These are phyloP conservation scores for Cercospora brassicicola DNA, from an alignment of 2,329 filamentous ascomycete species.

Conservation along the genomic window DNA sequence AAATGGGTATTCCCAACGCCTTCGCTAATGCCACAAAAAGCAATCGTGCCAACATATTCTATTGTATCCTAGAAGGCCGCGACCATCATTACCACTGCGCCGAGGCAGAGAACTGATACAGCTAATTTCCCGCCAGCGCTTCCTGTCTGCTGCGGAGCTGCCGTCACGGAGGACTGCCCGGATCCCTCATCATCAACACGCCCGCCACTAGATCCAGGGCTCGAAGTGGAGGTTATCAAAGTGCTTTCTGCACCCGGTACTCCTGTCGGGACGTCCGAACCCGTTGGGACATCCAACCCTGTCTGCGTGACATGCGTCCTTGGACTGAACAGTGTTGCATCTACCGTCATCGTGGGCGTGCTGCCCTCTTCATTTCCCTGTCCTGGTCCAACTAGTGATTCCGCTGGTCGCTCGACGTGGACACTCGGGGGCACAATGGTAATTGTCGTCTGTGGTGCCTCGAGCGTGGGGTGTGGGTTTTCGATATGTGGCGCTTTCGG, in stretches of 20 bases:
- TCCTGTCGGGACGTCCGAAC: background rate
- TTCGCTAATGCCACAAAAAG: background rate
- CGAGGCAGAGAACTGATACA: background rate
- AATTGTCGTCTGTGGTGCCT: background rate
- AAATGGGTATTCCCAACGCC: background rate
- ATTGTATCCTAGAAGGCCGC: background rate
- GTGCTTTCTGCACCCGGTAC: background rate
- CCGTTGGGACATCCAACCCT: background rate
- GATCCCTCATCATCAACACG: background rate
- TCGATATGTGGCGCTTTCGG: background rate
- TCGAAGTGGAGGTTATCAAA: background rate
- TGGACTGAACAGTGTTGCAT: constrained; percentile 1
- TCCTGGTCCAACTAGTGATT: background rate
- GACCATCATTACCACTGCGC: background rate
- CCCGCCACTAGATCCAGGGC: background rate
- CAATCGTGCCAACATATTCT: background rate
- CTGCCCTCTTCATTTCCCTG: background rate
- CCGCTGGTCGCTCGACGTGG: background rate
- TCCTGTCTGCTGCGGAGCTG: background rate
- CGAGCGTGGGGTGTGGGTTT: background rate
- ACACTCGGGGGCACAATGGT: background rate
- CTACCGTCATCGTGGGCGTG: background rate
- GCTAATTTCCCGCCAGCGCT: background rate
- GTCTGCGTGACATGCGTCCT: constrained; percentile 8
- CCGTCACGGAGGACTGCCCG: background rate